Evolutionary conservation across 2,329 filamentous ascomycete species (phyloP), one percentile per base, ranked within the genome.

Genomic region (Anisogramma anomala): DNA sequence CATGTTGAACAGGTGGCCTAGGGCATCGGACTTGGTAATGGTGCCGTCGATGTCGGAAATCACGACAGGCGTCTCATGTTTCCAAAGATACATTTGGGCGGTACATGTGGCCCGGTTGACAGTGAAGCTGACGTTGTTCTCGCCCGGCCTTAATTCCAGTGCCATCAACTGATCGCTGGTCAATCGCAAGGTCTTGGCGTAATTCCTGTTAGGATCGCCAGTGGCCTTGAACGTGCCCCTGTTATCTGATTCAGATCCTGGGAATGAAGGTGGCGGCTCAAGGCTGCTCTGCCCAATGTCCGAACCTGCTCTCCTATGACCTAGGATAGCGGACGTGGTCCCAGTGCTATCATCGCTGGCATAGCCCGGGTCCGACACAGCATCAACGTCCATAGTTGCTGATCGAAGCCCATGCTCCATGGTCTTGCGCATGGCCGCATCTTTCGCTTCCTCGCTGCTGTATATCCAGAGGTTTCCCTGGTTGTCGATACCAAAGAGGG

Each of bases 381-480:
- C 84, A 61, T 96, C 88, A n/a, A 78, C 74, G 14, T 75, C 74
- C 15, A 76, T 65, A 27, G 77, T 67, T 13, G 64, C 58, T 8
- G 64, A 59, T 14, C 65, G 62, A 35, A 73, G 55, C 8, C 68
- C 64, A 6, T 67, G 63, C 42, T 74, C 70, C 46, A 72, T 68
- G 1, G 71, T 72, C 51, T 66, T 72, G 57, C 82, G 79, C 65
- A 81, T 81, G 23, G 89, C 89, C 6, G 84, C 82, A 53, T 91
- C 82, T 56, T 95, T 96, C 18, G 91, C 87, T 55, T 94, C 88
- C 59, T 96, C 88, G 53, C 88, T 96, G 63, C 87, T 91, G 65
- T 98, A 98, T 50, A 98, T 96, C 89, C 91, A 96, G n/a, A 98
- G 70, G 54, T 98, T 98, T 6, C 91, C 91, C 45, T 91, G 79